Conservation (phyloP, 2,329 filamentous ascomycete species). For the Orbilia javanica region DNA sequence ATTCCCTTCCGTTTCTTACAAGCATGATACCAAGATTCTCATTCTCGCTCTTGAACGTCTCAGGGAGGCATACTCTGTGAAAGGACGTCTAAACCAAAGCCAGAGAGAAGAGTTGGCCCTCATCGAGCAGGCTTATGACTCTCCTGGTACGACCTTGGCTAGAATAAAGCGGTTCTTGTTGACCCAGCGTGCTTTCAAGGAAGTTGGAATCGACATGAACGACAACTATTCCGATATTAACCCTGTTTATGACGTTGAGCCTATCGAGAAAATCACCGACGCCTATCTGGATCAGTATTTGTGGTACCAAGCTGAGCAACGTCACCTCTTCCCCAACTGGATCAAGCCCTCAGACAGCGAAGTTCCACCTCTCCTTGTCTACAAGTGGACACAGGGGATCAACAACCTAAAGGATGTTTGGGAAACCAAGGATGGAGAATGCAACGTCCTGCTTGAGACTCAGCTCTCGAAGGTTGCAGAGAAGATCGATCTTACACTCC, state of each 20-base stretch:
- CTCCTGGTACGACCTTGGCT: slow-evolving; percentile 92
- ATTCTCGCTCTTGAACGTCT: slow-evolving; percentile 94
- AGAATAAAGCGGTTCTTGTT: slow-evolving; percentile 97
- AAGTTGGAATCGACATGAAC: slow-evolving; percentile 99
- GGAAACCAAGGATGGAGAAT: slow-evolving; percentile 93
- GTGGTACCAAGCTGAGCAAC: slow-evolving; percentile 98
- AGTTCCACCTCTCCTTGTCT: slow-evolving; percentile 90
- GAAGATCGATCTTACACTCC: slow-evolving; percentile 95
- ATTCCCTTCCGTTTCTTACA: slow-evolving; percentile 98
- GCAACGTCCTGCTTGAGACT: slow-evolving; percentile 98
- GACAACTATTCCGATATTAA: slow-evolving; percentile 99
- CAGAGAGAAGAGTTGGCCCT: slow-evolving; percentile 96
- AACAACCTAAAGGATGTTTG: slow-evolving; percentile 97
- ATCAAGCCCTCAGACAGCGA: slow-evolving; percentile 99
- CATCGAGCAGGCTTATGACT: slow-evolving; percentile 98
- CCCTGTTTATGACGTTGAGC: slow-evolving; percentile 98
- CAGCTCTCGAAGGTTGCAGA: slow-evolving; percentile 99
- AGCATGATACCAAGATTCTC: slow-evolving; percentile 98
- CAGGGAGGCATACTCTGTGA: slow-evolving; percentile 96
- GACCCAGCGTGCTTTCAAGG: slow-evolving; percentile 97
- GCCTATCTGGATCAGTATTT: slow-evolving; percentile 98
- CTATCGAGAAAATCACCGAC: slow-evolving; percentile 99
- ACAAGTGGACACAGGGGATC: slow-evolving; percentile 99
- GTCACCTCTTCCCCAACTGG: slow-evolving; percentile 97
- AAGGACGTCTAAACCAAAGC: slow-evolving; percentile 94